These are phyloP conservation scores for Novakomyces olei DNA, from an alignment of 805 yeast species.

Conservation along the genomic window DNA sequence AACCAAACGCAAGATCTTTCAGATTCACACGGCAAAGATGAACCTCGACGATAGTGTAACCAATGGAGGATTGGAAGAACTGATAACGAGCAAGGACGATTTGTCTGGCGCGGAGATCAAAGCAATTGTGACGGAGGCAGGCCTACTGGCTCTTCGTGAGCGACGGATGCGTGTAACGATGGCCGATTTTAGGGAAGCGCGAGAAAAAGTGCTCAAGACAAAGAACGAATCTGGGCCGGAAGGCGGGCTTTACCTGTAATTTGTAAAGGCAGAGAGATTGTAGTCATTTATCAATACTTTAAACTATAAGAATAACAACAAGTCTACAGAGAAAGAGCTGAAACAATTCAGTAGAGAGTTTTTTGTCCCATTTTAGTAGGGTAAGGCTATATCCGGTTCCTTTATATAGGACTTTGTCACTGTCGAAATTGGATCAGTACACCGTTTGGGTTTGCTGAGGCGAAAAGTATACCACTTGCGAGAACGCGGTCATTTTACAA, in stretches of 20 bases:
- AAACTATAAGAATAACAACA: too few relatives aligned
- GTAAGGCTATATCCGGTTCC: too few relatives aligned
- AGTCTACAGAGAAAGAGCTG: too few relatives aligned
- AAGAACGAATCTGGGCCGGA: constrained; percentile 77
- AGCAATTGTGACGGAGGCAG: constrained; percentile 95
- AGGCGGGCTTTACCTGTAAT: constrained; percentile 69
- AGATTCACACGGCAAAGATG: constrained; percentile 87
- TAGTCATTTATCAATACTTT: too few relatives aligned
- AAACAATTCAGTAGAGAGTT: too few relatives aligned
- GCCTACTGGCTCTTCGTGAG: constrained; percentile 82
- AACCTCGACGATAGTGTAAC: constrained; percentile 70
- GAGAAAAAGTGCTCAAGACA: constrained; percentile 86
- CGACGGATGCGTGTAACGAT: constrained; percentile 95
- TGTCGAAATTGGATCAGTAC: too few relatives aligned
- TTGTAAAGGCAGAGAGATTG: not conserved
- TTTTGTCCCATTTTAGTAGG: too few relatives aligned
- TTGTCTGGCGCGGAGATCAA: constrained; percentile 93
- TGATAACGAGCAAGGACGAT: constrained; percentile 79
- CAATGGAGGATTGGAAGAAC: constrained; percentile 65
- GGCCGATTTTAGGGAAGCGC: constrained; percentile 78
- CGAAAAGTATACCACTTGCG: not conserved
- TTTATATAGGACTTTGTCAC: too few relatives aligned
- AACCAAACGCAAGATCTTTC: constrained; percentile 78
- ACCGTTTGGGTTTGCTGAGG: not conserved
- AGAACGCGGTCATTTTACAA: not conserved